These are phyloP conservation scores for Botrytis fragariae DNA, from an alignment of 2,329 filamentous ascomycete species.

Conservation along the genomic window DNA sequence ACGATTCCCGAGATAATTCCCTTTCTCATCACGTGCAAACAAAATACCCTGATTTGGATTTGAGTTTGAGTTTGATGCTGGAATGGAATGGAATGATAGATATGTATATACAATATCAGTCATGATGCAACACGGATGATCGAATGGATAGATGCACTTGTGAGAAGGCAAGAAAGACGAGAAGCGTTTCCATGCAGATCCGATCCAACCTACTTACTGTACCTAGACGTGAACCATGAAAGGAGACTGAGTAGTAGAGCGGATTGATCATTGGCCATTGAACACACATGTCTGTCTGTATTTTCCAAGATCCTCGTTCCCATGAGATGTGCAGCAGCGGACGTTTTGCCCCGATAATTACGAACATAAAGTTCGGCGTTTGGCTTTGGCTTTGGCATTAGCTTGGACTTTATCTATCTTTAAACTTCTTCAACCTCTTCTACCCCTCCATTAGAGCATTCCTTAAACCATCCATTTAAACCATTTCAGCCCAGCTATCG, in stretches of 20 bases:
- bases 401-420: background rate
- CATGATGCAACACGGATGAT: background rate
- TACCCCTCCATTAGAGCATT: background rate
- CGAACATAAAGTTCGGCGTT: background rate
- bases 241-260: background rate
- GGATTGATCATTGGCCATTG: background rate
- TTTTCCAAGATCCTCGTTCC: background rate
- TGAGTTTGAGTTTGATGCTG: background rate
- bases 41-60: background rate
- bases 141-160: too few species aligned
- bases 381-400: background rate
- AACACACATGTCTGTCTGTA: background rate
- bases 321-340: background rate
- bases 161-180: too few species aligned
- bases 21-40: background rate
- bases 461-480: background rate
- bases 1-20: constrained; percentile 17
- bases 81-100: too few species aligned
- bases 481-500: background rate
- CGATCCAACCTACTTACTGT: too few species aligned
- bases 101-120: background rate
- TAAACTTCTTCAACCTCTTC: background rate
- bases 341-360: background rate
- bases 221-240: background rate
- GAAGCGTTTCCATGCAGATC: too few species aligned